Evolutionary conservation across 1,139 yeast species (phyloP).

Genomic region (Geotrichum macrosporum): DNA sequence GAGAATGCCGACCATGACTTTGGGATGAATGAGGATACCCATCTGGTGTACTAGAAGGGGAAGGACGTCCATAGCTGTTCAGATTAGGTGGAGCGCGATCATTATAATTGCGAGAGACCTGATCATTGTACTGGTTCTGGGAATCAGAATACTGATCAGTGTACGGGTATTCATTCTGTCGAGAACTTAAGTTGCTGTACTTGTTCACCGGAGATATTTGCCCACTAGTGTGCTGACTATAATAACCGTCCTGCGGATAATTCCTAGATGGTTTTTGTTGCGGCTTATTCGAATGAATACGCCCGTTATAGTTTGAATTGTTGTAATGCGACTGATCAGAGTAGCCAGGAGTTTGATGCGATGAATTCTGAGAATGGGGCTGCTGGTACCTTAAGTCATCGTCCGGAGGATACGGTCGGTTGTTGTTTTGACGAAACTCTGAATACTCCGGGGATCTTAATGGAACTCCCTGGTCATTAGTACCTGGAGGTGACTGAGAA

Average conservation of each 20-base stretch:
- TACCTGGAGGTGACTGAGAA: background rate
- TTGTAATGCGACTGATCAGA: too few relatives aligned
- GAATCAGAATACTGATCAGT: background rate
- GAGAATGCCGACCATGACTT: background rate
- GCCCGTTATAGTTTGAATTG: too few relatives aligned
- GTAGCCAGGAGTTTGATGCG: background rate
- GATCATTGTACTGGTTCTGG: background rate
- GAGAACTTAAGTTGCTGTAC: background rate
- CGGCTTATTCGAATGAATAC: background rate
- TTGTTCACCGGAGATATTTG: background rate
- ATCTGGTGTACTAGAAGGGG: background rate
- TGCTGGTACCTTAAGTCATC: background rate
- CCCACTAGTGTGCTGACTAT: background rate
- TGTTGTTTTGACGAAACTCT: background rate
- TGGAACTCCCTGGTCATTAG: background rate
- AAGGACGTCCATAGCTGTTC: background rate
- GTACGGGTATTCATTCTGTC: background rate
- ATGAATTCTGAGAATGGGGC: background rate
- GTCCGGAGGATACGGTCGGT: constrained; percentile 4
- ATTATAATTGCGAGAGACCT: background rate
- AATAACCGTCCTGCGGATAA: background rate
- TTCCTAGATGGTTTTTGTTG: background rate
- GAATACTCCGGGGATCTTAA: constrained; percentile 5
- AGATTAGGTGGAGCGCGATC: constrained; percentile 1
- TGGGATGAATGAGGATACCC: background rate